Base-by-base conservation (phyloP, 2,329 filamentous ascomycete genomes). In the Botrytis fabae region DNA sequence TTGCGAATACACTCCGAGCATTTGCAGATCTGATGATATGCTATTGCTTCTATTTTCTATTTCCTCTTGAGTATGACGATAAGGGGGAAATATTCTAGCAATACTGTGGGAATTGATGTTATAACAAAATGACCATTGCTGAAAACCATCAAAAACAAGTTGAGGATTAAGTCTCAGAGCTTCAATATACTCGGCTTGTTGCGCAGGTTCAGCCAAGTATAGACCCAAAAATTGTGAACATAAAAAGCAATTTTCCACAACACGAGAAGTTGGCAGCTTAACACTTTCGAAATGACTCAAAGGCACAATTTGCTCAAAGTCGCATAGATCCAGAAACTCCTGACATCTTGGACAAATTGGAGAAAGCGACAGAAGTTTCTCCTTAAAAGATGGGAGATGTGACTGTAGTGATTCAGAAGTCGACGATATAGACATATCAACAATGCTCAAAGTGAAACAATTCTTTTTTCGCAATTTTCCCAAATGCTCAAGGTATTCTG, bases 21-120 rank as follows among this genome's bases (percentile, higher is more conserved):
- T 4, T 18, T 16, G n/a, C 6, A 0, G 44, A 18, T 25, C 2
- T 25, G 20, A 8, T 9, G 8, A 22, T 1, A 14, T 3, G 14
- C 18, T 46, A 4, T 20, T 8, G 16, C 8, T 9, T 8, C 2
- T 22, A 4, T 48, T 25, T 48, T 1, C 4, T 2, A 20, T 4
- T 25, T 48, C 20, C 8, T 46, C 20, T 8, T 9, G 8, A 10
- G 44, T 46, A 10, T 20, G 18, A 46, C 10, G 20, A 9, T 22
- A 46, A 1, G 38, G 10, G 38, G 38, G 38, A 40, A 40, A 40
- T 12, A 40, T 12, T 40, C 38, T 40, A 40, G 7, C 7, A 40
- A 40, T 40, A 8, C 28, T 9, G 48, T 48, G 8, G 5, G 46
- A 9, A 25, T 25, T 25, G 9, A 54, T 28, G 25, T 7, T n/a